phyloP scores from a whole-genome alignment of 2,329 filamentous ascomycete genomes.

The Davidsoniella virescens region DNA sequence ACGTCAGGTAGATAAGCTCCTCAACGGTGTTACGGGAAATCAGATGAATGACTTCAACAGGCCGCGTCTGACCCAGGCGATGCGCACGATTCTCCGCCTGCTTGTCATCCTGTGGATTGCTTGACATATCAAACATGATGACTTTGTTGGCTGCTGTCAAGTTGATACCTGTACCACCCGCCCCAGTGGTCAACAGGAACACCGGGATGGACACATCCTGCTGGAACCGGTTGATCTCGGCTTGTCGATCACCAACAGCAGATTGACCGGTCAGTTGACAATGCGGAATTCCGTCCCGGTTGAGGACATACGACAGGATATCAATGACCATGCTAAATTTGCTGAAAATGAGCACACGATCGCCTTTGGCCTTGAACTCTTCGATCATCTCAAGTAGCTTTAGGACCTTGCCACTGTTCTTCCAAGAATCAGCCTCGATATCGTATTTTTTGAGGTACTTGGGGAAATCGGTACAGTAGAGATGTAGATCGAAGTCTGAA shows the following conservation, averaged over 20 bases:
- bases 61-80: constrained; percentile 75
- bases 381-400: constrained; percentile 61
- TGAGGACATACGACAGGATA: constrained; percentile 70
- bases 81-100: constrained; percentile 96
- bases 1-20: constrained; percentile 81
- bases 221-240: constrained; percentile 77
- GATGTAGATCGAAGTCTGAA: constrained; percentile 49
- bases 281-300: constrained; percentile 55
- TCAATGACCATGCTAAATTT: constrained; percentile 88
- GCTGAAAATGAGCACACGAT: constrained; percentile 79
- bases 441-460: constrained; percentile 36
- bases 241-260: constrained; percentile 66
- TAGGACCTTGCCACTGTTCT: constrained; percentile 66
- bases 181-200: constrained; percentile 84
- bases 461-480: constrained; percentile 45
- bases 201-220: constrained; percentile 61
- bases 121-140: constrained; percentile 90
- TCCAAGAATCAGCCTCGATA: constrained; percentile 34
- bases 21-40: constrained; percentile 74
- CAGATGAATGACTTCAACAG: constrained; percentile 79
- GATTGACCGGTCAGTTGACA: constrained; percentile 79
- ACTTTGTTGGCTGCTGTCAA: constrained; percentile 93
- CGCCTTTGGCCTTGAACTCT: constrained; percentile 60
- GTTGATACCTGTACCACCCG: constrained; percentile 94
- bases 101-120: constrained; percentile 96